Conservation (phyloP, 2,329 filamentous ascomycete species). For the Leptographium wingfieldii region DNA sequence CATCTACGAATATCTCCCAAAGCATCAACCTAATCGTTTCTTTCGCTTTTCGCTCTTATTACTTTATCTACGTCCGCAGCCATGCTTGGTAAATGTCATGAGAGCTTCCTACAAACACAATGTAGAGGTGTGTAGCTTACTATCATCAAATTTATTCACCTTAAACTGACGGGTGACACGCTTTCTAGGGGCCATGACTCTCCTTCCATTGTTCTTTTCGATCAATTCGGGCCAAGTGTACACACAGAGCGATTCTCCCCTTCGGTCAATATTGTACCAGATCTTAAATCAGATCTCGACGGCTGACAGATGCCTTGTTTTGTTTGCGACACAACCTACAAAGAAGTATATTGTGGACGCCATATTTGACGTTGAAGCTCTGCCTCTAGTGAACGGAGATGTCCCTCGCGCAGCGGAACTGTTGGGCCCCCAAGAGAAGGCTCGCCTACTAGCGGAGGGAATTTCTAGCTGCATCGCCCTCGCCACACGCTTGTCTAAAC, state of each 20-base stretch:
- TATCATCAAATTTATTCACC: neutral
- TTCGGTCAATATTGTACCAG: slow-evolving; percentile 17
- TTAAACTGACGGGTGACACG: neutral
- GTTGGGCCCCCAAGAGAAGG: slow-evolving; percentile 21
- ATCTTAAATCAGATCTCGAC: slow-evolving; percentile 15
- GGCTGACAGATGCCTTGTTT: slow-evolving; percentile 8
- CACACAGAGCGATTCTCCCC: slow-evolving; percentile 16
- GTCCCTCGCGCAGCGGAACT: slow-evolving; percentile 16
- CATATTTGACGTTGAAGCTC: slow-evolving; percentile 21
- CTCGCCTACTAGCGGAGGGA: slow-evolving; percentile 22
- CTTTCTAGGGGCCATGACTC: slow-evolving; percentile 17
- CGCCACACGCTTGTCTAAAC: slow-evolving; percentile 15
- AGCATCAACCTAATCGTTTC: too few species aligned
- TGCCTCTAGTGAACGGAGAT: slow-evolving; percentile 20
- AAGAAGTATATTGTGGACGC: slow-evolving; percentile 18
- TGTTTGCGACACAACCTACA: slow-evolving; percentile 13
- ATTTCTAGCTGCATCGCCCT: slow-evolving; percentile 22
- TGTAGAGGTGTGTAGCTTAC: slow-evolving; percentile 3
- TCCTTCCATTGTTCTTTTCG: slow-evolving; percentile 16
- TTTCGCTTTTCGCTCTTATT: neutral
- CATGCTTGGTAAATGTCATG: neutral
- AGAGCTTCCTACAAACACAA: neutral
- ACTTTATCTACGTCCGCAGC: neutral
- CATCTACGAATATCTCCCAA: neutral
- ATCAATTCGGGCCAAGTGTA: slow-evolving; percentile 17